These are phyloP conservation scores for Verticillium nubilum DNA, from an alignment of 2,329 filamentous ascomycete genomes.

Conservation along the genomic window DNA sequence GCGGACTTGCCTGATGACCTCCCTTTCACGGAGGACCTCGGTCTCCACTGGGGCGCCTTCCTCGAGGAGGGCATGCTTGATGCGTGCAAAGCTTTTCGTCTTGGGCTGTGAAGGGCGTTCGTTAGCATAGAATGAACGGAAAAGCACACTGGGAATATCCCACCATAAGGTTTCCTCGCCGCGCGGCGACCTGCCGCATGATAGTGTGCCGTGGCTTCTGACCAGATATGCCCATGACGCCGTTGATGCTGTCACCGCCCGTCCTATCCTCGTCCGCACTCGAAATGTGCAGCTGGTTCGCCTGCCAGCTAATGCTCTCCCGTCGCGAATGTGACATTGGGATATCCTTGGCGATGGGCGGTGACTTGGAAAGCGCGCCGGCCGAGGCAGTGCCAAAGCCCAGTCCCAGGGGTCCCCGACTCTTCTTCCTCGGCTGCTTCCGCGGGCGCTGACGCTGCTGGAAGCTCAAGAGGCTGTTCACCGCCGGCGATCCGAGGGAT, in stretches of 20 bases:
- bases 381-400: constrained; percentile 40
- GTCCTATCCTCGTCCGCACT: constrained; percentile 68
- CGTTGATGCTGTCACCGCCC: constrained; percentile 50
- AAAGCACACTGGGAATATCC: constrained; percentile 22
- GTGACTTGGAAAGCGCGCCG: constrained; percentile 60
- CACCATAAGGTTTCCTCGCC: constrained; percentile 84
- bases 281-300: constrained; percentile 79
- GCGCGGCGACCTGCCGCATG: constrained; percentile 75
- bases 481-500: constrained; percentile 57
- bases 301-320: constrained; percentile 86
- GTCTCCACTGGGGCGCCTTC: constrained; percentile 83
- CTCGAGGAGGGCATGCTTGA: constrained; percentile 82
- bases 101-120: constrained; percentile 61
- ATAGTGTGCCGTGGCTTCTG: constrained; percentile 57
- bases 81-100: constrained; percentile 91
- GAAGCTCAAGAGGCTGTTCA: constrained; percentile 78
- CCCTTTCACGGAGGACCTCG: constrained; percentile 84
- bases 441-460: constrained; percentile 69
- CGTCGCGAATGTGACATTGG: constrained; percentile 53
- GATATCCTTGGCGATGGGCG: constrained; percentile 48
- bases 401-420: constrained; percentile 40
- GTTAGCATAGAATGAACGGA: neutral
- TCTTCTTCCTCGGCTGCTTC: constrained; percentile 54
- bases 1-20: constrained; percentile 91
- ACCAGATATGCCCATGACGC: constrained; percentile 11